phyloP scores from a whole-genome alignment of 1,284 basidiomycete genomes.

The Fomitopsis palustris region DNA sequence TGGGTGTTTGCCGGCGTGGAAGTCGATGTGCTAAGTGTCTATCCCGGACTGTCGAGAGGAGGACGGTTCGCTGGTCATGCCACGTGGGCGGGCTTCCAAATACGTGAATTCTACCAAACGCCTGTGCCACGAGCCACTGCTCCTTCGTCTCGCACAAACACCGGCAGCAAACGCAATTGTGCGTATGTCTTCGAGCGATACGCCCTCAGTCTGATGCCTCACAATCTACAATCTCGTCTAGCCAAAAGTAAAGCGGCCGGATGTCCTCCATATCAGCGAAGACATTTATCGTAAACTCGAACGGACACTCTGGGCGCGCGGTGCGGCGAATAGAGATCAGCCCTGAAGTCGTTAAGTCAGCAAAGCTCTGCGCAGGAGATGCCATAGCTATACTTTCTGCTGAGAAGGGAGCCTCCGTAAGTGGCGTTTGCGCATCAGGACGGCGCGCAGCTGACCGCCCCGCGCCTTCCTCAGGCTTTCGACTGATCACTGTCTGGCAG shows the following conservation, averaged over 20 bases:
- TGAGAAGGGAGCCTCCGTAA: slow-evolving; percentile 25
- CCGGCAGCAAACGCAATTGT: no score
- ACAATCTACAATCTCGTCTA: no score
- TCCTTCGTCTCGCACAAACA: no score
- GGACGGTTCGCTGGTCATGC: no score
- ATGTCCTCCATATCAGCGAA: slow-evolving; percentile 40
- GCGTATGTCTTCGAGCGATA: no score
- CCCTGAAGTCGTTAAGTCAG: slow-evolving; percentile 57
- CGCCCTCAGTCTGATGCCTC: no score
- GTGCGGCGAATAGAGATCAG: slow-evolving; percentile 65
- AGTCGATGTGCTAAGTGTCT: no score
- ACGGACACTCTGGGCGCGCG: slow-evolving; percentile 43
- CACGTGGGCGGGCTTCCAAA: not conserved
- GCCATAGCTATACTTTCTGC: slow-evolving; percentile 51
- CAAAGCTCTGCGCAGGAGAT: slow-evolving; percentile 70
- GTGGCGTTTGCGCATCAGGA: not conserved
- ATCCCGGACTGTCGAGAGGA: no score
- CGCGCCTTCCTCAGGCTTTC: slow-evolving; percentile 1
- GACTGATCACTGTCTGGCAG: slow-evolving; percentile 28
- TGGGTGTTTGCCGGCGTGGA: no score
- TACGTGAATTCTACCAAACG: not conserved
- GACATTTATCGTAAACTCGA: slow-evolving; percentile 41
- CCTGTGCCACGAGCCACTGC: not conserved
- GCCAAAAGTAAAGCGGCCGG: no score
- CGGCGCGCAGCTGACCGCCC: slow-evolving; percentile 13